A percentile compares a stretch with the other conserved stretches of the same genome.
Conservation (phyloP, 257 asterid species). For the Dorcoceras hygrometricum region DNA sequence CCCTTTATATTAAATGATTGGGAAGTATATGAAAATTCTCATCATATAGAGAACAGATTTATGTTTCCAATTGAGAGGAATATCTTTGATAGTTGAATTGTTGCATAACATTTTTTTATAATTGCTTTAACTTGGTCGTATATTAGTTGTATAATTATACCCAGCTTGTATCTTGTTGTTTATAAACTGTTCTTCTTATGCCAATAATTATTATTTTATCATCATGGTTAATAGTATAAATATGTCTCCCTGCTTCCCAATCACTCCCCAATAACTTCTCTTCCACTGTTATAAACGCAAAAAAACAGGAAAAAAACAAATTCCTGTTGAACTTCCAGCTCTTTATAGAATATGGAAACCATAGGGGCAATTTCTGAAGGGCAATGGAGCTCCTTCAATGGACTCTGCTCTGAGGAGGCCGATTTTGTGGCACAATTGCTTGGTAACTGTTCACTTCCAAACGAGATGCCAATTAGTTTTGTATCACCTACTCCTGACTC, state of each 20-base stretch:
- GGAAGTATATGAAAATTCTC: constrained; percentile 17
- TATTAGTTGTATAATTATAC: constrained; percentile 28
- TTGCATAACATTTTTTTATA: constrained; percentile 27
- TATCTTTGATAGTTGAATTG: constrained; percentile 30
- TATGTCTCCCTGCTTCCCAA: constrained; percentile 22
- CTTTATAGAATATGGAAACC: constrained; percentile 41
- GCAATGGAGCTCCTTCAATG: constrained; percentile 46
- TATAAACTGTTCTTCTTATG: constrained; percentile 1
- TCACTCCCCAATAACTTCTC: constrained; percentile 16
- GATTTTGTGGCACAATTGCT: constrained; percentile 59
- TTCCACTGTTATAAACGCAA: neutral
- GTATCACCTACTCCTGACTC: constrained; percentile 30
- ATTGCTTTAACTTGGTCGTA: constrained; percentile 31
- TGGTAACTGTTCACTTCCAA: constrained; percentile 38
- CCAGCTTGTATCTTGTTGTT: constrained; percentile 5
- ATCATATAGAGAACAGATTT: constrained; percentile 17
- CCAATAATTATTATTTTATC: constrained; percentile 11
- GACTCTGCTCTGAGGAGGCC: constrained; percentile 46
- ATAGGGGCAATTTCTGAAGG: constrained; percentile 31
- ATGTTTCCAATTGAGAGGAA: constrained; percentile 12
- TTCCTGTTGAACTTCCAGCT: neutral
- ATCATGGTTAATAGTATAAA: constrained; percentile 35
- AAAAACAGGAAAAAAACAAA: neutral
- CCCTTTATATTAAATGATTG: constrained; percentile 37
- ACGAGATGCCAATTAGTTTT: constrained; percentile 31